phyloP scores from a whole-genome alignment of 768 basidiomycete species.

The Brasilioporus rufonigricans region DNA sequence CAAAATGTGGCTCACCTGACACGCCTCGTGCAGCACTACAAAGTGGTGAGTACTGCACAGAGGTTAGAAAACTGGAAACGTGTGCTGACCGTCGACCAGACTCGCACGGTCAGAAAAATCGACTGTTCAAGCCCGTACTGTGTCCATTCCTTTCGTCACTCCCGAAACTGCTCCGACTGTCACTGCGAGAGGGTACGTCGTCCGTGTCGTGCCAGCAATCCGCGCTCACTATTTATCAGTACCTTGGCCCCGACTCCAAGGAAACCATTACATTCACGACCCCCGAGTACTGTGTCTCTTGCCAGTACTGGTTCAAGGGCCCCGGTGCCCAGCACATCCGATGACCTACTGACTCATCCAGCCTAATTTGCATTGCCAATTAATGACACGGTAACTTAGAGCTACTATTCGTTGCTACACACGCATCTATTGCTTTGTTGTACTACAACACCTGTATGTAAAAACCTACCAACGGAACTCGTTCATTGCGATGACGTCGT shows the following conservation, averaged over 20 bases:
- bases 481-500: conserved; percentile 15
- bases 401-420: conserved; percentile 21
- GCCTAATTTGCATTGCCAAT: conserved; percentile 11
- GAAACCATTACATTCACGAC: conserved; percentile 57
- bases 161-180: conserved; percentile 40
- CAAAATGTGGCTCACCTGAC: neutral
- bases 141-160: conserved; percentile 39
- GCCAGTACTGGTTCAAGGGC: conserved; percentile 58
- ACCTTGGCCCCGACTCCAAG: conserved; percentile 64
- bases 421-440: conserved; percentile 20
- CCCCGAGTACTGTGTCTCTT: conserved; percentile 53
- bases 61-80: too few species aligned
- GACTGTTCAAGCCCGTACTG: conserved; percentile 39
- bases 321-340: conserved; percentile 39
- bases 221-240: conserved; percentile 33
- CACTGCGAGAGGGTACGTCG: conserved; percentile 43
- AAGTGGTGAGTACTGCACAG: conserved; percentile 50
- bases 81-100: conserved; percentile 24
- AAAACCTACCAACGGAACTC: neutral
- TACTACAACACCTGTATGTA: conserved; percentile 19
- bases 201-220: neutral
- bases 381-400: conserved; percentile 31
- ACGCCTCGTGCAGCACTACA: conserved; percentile 54
- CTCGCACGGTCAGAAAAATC: conserved; percentile 33
- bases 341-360: conserved; percentile 16